Evolutionary conservation across 257 asterid species (phyloP).

Genomic region (Lavandula angustifolia): DNA sequence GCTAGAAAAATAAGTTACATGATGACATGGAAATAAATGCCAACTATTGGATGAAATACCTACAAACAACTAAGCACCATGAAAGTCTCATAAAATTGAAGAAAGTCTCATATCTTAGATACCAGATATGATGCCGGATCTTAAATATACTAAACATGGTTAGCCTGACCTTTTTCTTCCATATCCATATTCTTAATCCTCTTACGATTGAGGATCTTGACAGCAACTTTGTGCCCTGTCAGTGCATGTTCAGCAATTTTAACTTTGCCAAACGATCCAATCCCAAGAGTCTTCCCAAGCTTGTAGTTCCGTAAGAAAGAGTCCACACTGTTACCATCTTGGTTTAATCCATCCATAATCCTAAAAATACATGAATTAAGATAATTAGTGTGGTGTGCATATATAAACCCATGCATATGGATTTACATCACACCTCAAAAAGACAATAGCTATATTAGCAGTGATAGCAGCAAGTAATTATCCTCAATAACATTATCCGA

Average conservation of each 20-base stretch:
- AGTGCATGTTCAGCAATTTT: conserved; percentile 79
- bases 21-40: conserved; percentile 18
- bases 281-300: conserved; percentile 91
- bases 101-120: not conserved
- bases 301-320: conserved; percentile 71
- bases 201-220: conserved; percentile 86
- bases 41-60: not conserved
- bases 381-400: not conserved
- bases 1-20: conserved; percentile 14
- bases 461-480: conserved; percentile 1
- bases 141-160: conserved; percentile 41
- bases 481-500: conserved; percentile 14
- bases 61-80: conserved; percentile 6
- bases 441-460: not conserved
- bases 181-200: conserved; percentile 87
- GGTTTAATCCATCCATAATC: conserved; percentile 70
- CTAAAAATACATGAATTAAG: conserved; percentile 20
- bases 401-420: conserved; percentile 1
- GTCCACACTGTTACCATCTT: conserved; percentile 62
- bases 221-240: conserved; percentile 87
- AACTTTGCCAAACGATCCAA: conserved; percentile 89
- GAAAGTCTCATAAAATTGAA: conserved; percentile 11
- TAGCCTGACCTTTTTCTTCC: conserved; percentile 82
- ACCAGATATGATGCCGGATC: not conserved
- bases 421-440: conserved; percentile 12